Evolutionary conservation across 768 basidiomycete genomes (phyloP), one percentile per base, ranked within the genome.

Genomic region (Clitopilus passeckerianus): DNA sequence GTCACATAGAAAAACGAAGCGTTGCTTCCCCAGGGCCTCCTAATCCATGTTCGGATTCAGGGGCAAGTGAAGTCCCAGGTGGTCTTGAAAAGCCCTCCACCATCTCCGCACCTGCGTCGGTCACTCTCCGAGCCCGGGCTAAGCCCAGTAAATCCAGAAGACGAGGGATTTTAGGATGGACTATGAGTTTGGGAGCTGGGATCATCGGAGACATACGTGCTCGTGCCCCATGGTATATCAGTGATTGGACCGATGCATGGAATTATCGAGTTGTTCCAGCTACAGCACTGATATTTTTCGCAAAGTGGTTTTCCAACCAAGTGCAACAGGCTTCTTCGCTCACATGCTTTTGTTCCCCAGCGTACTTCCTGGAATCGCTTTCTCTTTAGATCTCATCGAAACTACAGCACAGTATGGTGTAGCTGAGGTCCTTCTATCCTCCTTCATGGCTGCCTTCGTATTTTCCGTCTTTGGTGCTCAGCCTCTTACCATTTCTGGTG

Each of bases 241-340:
- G 84, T 57, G 93, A 97, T 74, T 98, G 95, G 95, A 84, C 77
- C 8, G 92, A 95, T 70, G 93, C 90, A 6, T 93, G 89, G 86
- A 92, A 92, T 68, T 96, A 96, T 71, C 80, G 95, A 54, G 92
- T 96, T 7, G 66, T 95, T 6, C 94, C 94, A 6, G 89, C 93
- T 0, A 92, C 92, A 5, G 85, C 88, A 33, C 79, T 95, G 30
- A 91, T 93, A 61, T 91, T 91, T 70, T 93, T 92, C 66, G 84
- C 91, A 61, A 93, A 92, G 89, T 91, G 68, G 57, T 84, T 72
- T 22, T 14, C 27, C 1, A 20, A 5, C 5, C 6, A 50, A 4
- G n/a, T n/a, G 10, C n/a, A 5, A 2, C n/a, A 41, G 56, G 30
- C n/a, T 27, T 14, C 33, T 57, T 33, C 59, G 52, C 1, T 54